Evolutionary conservation across 768 basidiomycete genomes (phyloP).

Genomic region (Asterophora parasitica): DNA sequence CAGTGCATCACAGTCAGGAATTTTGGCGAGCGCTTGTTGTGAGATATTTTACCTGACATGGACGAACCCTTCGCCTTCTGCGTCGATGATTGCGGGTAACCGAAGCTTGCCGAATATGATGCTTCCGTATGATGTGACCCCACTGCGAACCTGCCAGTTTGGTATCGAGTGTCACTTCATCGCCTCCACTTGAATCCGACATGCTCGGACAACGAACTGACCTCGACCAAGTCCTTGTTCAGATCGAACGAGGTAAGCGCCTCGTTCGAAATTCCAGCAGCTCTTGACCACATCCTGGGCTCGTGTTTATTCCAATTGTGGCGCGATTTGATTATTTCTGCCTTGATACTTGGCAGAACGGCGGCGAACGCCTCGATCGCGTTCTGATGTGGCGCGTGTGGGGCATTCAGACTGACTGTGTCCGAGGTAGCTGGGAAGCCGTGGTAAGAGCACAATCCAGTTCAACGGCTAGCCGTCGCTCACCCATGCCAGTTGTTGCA

Average conservation of each 20-base stretch:
- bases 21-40: no score
- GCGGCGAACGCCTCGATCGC: constrained; percentile 62
- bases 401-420: constrained; percentile 48
- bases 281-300: constrained; percentile 67
- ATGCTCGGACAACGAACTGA: constrained; percentile 16
- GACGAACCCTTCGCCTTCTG: constrained; percentile 58
- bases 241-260: constrained; percentile 50
- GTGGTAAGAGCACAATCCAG: neutral
- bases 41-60: constrained; percentile 55
- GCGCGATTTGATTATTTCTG: constrained; percentile 63
- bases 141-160: constrained; percentile 44
- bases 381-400: constrained; percentile 56
- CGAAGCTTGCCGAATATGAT: constrained; percentile 75
- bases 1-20: no score
- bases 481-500: constrained; percentile 8
- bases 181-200: neutral
- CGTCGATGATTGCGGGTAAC: constrained; percentile 61
- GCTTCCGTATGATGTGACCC: constrained; percentile 56
- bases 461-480: neutral
- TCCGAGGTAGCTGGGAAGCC: constrained; percentile 48
- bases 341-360: constrained; percentile 52
- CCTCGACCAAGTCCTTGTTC: constrained; percentile 38
- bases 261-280: constrained; percentile 43
- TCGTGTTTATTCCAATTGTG: constrained; percentile 70
- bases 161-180: neutral